Percentiles rank a stretch among this genome's conserved stretches.
Conservation (phyloP, 1,284 basidiomycete species). For the Vanrija humicola region DNA sequence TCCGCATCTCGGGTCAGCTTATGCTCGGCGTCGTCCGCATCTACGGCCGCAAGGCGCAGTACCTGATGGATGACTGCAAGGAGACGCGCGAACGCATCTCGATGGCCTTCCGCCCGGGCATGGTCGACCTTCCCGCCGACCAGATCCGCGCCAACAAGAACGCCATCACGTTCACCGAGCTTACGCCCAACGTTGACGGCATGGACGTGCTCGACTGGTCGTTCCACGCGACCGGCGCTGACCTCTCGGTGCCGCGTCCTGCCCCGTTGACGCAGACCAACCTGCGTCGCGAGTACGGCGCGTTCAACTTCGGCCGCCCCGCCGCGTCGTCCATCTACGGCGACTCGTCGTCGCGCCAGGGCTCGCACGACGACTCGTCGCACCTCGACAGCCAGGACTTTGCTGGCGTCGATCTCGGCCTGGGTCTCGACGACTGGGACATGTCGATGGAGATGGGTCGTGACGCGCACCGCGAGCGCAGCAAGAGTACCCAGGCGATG, state of each 20-base stretch:
- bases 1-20: slow-evolving; percentile 89
- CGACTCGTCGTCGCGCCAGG: slow-evolving; percentile 32
- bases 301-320: slow-evolving; percentile 44
- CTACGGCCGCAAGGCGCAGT: slow-evolving; percentile 96
- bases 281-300: slow-evolving; percentile 41
- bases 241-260: slow-evolving; percentile 6
- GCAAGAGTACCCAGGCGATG: slow-evolving; percentile 47
- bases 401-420: slow-evolving; percentile 42
- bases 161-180: slow-evolving; percentile 49
- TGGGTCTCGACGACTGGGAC: slow-evolving; percentile 49
- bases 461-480: slow-evolving; percentile 54
- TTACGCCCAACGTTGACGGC: slow-evolving; percentile 9
- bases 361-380: slow-evolving; percentile 37
- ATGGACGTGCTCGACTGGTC: slow-evolving; percentile 45
- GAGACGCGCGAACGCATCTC: slow-evolving; percentile 94
- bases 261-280: slow-evolving; percentile 22
- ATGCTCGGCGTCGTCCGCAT: slow-evolving; percentile 94
- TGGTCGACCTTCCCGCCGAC: slow-evolving; percentile 92
- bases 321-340: slow-evolving; percentile 50
- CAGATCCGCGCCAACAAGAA: slow-evolving; percentile 82
- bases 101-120: slow-evolving; percentile 88
- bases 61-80: slow-evolving; percentile 94
- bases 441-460: slow-evolving; percentile 62
- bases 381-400: slow-evolving; percentile 85
- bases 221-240: slow-evolving; percentile 12